Evolutionary conservation across 768 basidiomycete species (phyloP), one percentile per base, ranked within the genome.

Genomic region (Termitomyces heimii): DNA sequence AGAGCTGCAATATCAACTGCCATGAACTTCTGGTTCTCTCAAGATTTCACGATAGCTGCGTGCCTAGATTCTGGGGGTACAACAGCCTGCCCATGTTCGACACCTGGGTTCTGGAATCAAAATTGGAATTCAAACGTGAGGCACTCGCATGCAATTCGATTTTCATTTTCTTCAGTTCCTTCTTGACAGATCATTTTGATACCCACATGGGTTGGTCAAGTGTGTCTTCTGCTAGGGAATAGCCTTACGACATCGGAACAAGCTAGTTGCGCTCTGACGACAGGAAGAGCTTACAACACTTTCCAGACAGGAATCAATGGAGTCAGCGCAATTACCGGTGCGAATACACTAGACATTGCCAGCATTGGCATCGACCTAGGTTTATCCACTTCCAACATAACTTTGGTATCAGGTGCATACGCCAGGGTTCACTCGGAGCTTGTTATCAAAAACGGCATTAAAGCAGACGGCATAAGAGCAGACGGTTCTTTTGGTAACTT

Each of bases 51-150:
- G 31, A 75, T 80, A 55, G 54, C 69, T 0, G 75, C 75, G 22
- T 88, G 86, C 63, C 65, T 86, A 29, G 80, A 80, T 62, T 70
- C 65, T 0, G 86, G 85, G 20, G 84, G 84, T 5, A 76, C 74
- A 5, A 34, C 68, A 5, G 60, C 70, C 1, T 87, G 85, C 60
- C 83, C 84, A 6, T 88, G 85, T 60, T 68, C 69, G 12, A 81
- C 82, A 9, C 73, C 77, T 18, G 60, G 60, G 9, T 61, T 61
- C 31, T 61, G 83, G 82, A 88, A 86, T 61, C 77, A 79, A 1
- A 86, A 86, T 63, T 86, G 85, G 85, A 83, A 77, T 61, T 77
- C 78, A 5, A 85, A 84, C 60, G 82, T 82, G 44, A 10, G 77
- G 65, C 22, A 22, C 8, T 32, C 20, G 22, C 44, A 31, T 54